A percentile compares a stretch with the other conserved stretches of the same genome.
Evolutionary conservation across 768 basidiomycete species (phyloP).

Genomic region (Mycena metata): DNA sequence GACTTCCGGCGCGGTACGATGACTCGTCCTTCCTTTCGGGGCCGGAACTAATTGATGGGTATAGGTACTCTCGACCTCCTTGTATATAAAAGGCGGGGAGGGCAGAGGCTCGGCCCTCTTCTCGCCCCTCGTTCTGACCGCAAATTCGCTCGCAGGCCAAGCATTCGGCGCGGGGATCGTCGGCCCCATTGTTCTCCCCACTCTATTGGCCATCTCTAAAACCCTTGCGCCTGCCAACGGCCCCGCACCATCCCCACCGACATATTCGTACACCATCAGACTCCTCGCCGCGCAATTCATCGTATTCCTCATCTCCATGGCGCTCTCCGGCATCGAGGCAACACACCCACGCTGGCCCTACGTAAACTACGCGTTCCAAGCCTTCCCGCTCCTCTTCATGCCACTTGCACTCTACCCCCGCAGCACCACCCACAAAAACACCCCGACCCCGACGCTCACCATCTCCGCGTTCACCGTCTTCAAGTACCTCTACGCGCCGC

Average conservation of each 20-base stretch:
- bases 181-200: constrained; percentile 21
- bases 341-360: background rate
- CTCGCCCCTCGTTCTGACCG: background rate
- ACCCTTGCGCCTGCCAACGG: background rate
- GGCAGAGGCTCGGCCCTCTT: constrained; percentile 9
- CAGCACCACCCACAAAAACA: background rate
- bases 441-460: background rate
- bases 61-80: constrained; percentile 27
- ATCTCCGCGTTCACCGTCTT: constrained; percentile 10
- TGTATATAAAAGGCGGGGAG: constrained; percentile 16
- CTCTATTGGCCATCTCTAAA: constrained; percentile 12
- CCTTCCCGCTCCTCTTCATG: constrained; percentile 28
- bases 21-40: background rate
- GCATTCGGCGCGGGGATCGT: constrained; percentile 24
- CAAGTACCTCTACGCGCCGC: constrained; percentile 27
- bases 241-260: background rate
- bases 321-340: constrained; percentile 10
- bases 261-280: constrained; percentile 6
- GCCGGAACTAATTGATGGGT: background rate
- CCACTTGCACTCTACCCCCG: constrained; percentile 18
- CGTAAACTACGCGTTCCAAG: constrained; percentile 27
- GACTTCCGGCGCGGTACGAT: constrained; percentile 17
- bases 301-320: constrained; percentile 12
- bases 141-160: constrained; percentile 16
- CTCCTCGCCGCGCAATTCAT: constrained; percentile 12